These are phyloP conservation scores for Exophiala lecanii-corni DNA, from an alignment of 2,329 filamentous ascomycete species.

Conservation along the genomic window DNA sequence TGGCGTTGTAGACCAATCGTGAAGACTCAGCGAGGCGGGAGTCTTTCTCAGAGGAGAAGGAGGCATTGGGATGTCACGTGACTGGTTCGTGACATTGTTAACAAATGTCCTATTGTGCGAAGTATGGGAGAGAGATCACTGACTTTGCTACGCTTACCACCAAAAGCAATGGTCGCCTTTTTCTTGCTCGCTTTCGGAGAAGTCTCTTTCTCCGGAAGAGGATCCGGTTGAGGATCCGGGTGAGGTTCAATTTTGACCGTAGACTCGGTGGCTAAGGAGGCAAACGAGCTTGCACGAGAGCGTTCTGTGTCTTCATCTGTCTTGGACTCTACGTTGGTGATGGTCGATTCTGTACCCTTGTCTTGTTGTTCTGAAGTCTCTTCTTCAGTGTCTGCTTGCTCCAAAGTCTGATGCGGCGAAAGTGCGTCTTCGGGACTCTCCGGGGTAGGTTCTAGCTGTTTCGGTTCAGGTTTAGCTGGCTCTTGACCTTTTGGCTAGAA, in stretches of 20 bases:
- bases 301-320: constrained; percentile 13
- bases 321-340: neutral
- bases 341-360: neutral
- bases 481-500: neutral
- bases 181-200: no score
- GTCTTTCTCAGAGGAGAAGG: constrained; percentile 26
- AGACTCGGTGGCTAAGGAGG: constrained; percentile 18
- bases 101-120: no score
- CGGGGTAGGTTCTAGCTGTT: neutral
- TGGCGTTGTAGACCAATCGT: constrained; percentile 27
- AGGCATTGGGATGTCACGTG: constrained; percentile 18
- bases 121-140: no score
- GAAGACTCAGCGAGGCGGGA: constrained; percentile 19
- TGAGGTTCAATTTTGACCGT: constrained; percentile 15
- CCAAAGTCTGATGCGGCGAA: no score
- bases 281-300: constrained; percentile 15
- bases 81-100: no score
- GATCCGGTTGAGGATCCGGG: no score
- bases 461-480: neutral
- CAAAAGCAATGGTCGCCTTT: no score
- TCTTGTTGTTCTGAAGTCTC: neutral
- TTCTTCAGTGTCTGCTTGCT: neutral
- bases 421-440: constrained; percentile 5
- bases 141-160: no score
- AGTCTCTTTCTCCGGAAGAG: no score